Evolutionary conservation across 139 green algal genomes (phyloP).

Genomic region (Coelastrella sp.): DNA sequence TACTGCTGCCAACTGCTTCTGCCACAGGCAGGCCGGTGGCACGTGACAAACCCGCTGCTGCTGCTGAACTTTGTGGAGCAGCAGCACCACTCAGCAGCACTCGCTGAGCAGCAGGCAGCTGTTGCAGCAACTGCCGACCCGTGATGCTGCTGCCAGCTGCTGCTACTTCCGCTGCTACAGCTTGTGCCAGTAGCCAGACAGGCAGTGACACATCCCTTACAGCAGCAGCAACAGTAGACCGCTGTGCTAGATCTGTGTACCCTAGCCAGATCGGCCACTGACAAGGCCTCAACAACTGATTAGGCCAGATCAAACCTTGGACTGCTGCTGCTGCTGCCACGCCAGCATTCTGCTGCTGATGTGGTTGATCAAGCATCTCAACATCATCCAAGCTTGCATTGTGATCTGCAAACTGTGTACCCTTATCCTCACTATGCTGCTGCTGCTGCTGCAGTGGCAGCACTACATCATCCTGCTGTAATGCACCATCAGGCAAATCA

Average conservation of each 20-base stretch:
- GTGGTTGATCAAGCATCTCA: constrained; percentile 13
- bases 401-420: neutral
- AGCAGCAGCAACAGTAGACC: constrained; percentile 13
- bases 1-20: constrained; percentile 18
- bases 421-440: neutral
- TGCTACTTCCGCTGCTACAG: constrained; percentile 24
- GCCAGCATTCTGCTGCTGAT: constrained; percentile 16
- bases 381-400: constrained; percentile 4
- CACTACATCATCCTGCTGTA: constrained; percentile 4
- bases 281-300: constrained; percentile 24
- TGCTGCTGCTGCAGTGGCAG: constrained; percentile 4
- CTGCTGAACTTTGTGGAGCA: neutral
- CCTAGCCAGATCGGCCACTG: constrained; percentile 42
- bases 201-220: constrained; percentile 59
- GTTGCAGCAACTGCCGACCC: neutral
- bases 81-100: constrained; percentile 44
- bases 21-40: neutral
- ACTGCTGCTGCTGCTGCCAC: constrained; percentile 4
- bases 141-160: constrained; percentile 3
- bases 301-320: constrained; percentile 5
- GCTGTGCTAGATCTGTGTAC: neutral
- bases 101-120: constrained; percentile 35
- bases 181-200: constrained; percentile 49
- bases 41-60: constrained; percentile 35
- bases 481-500: neutral